Conservation (phyloP, 495 filamentous ascomycete species). For the Penicillium odoratum region DNA sequence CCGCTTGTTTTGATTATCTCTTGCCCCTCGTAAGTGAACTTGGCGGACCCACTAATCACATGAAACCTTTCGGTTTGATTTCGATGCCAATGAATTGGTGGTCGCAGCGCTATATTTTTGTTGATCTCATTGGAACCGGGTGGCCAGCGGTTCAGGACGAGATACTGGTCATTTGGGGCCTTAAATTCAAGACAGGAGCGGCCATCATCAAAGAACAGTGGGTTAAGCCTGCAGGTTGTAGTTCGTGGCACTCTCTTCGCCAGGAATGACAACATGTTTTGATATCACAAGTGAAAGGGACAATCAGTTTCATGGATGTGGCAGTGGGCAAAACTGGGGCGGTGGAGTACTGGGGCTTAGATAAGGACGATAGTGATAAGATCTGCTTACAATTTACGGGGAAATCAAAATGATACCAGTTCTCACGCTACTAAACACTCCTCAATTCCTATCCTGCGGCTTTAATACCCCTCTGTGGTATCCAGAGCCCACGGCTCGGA, state of each 20-base stretch:
- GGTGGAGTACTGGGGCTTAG: neutral
- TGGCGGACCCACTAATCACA: constrained; percentile 10
- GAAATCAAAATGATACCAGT: neutral
- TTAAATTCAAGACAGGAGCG: constrained; percentile 16
- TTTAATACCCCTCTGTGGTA: neutral
- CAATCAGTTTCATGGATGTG: neutral
- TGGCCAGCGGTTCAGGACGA: constrained; percentile 20
- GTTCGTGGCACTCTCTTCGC: constrained; percentile 9
- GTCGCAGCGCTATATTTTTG: constrained; percentile 13
- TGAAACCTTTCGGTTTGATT: constrained; percentile 15
- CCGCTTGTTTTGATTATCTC: constrained; percentile 8
- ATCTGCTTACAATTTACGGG: neutral
- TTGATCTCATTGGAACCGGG: constrained; percentile 9
- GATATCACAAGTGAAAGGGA: neutral
- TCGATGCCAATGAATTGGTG: constrained; percentile 19
- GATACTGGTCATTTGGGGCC: constrained; percentile 13
- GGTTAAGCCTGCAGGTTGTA: constrained; percentile 7
- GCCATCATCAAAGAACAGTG: constrained; percentile 13
- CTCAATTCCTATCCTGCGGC: neutral
- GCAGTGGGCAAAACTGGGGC: neutral
- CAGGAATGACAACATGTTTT: constrained; percentile 14
- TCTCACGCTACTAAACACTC: neutral
- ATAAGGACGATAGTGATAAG: neutral
- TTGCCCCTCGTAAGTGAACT: constrained; percentile 8
- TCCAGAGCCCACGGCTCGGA: neutral